Evolutionary conservation across 106 monocot genomes (phyloP), one percentile per base, ranked within the genome.

Genomic region (Alisma plantagoaquatica): DNA sequence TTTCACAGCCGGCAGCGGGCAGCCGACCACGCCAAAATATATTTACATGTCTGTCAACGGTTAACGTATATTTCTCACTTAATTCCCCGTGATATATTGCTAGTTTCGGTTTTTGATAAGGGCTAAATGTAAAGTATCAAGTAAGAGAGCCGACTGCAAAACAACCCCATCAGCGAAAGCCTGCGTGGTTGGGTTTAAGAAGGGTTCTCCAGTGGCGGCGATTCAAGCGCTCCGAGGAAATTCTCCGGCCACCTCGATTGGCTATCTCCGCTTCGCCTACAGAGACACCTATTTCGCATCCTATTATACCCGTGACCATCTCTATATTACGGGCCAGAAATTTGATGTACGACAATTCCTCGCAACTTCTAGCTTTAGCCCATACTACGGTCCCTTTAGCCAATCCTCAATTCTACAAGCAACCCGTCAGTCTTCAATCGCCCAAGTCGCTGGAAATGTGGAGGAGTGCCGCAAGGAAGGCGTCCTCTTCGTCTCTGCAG

Each of bases 271-370:
- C 21, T 46, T 3, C 29, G 41, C 46, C 43, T 15, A n/a, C n/a
- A n/a, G n/a, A n/a, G n/a, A n/a, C n/a, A n/a, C n/a, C 57, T 26
- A 16, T 19, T 23, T 2, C 31, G 8, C 3, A 16, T 20, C 20
- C 54, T 21, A 8, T 22, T 54, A 46, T 23, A 7, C 49, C 33
- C 4, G 6, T 42, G 33, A 17, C 11, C 28, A 24, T 3, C 26
- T 31, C 32, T 31, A 31, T 23, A 33, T 20, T 2, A 43, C 15
- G 33, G 51, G 2, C 21, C 18, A 54, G 1, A 10, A 29, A 11
- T 53, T 71, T 71, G 56, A 71, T 71, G 71, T 71, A 63, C 49
- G 57, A 42, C 56, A 54, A 15, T 49, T 23, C 32, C 19, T 53
- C 53, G 33, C 27, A 26, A n/a, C 26, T 52, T 18, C 23, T 25